phyloP scores from a whole-genome alignment of 176 grass and related monocot species.

The Luzula sylvatica region DNA sequence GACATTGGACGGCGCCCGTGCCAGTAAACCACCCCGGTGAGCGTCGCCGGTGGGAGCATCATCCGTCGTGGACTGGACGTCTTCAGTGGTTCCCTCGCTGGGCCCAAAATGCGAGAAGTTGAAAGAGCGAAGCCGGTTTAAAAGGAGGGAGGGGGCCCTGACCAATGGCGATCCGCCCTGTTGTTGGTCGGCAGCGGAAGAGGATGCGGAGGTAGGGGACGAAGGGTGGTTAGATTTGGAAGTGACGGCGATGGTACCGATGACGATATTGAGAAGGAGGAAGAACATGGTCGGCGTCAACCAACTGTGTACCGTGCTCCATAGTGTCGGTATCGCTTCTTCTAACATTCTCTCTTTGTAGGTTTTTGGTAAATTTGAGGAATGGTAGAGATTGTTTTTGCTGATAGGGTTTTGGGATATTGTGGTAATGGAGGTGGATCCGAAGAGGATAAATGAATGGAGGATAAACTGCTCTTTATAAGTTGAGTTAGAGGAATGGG shows the following conservation, averaged over 20 bases:
- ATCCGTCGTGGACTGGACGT: neutral
- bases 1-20: slow-evolving; percentile 56
- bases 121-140: slow-evolving; percentile 25
- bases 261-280: slow-evolving; percentile 83
- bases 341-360: slow-evolving; percentile 38
- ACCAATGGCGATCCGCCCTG: neutral
- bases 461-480: neutral
- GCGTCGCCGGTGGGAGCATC: neutral
- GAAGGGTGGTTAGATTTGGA: slow-evolving; percentile 42
- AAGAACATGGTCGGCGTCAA: slow-evolving; percentile 78
- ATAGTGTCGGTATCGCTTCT: slow-evolving; percentile 40
- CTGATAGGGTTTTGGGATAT: slow-evolving; percentile 14
- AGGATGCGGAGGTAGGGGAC: neutral
- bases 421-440: neutral
- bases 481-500: neutral
- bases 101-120: slow-evolving; percentile 29
- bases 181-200: neutral
- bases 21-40: slow-evolving; percentile 1
- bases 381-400: no score
- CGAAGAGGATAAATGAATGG: neutral
- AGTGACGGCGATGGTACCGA: slow-evolving; percentile 88
- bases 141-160: slow-evolving; percentile 24
- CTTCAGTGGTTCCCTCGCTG: neutral
- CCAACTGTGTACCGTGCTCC: slow-evolving; percentile 50
- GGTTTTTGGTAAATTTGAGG: neutral